Evolutionary conservation across 148 eudicot species (phyloP), one percentile per base, ranked within the genome.

Genomic region (Heliamphora exappendiculata): DNA sequence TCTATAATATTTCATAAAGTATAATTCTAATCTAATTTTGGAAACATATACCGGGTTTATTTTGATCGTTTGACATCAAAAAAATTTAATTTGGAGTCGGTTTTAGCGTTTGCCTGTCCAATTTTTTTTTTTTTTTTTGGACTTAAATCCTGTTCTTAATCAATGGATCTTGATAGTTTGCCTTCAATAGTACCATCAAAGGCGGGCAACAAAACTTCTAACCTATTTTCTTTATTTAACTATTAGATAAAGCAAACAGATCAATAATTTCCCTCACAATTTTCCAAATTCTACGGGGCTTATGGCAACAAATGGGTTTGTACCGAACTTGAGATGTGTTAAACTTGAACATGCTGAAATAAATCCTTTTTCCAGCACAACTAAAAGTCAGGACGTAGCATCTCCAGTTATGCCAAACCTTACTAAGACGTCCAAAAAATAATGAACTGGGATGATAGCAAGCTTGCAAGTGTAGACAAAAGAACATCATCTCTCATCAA

Each of bases 401-500:
- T 36, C 72, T 53, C 17, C 39, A 37, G 16, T 51, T 37, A 17
- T 37, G 64, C 36, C 65, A 13, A 60, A 20, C 49, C 37, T 28
- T 58, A 16, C 47, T 58, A 41, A 39, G 31, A 73, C 14, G n/a
- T 24, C 64, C 3, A 54, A 34, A 36, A 53, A 5, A 37, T 16
- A 2, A 33, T 5, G 0, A 9, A 45, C 34, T 29, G 29, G 42
- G 29, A 69, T 55, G 55, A 31, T 44, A n/a, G 50, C 39, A 60
- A 72, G 1, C 22, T 14, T 58, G 12, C 5, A 36, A 72, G 24
- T 34, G 47, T 33, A 33, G 72, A 66, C n/a, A 59, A 74, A 42
- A 66, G 55, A 22, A 28, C 64, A 39, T 20, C 13, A n/a, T 59
- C 49, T 65, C 87, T 87, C 87, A 88, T 91, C 97, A 17, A 91